Evolutionary conservation across 495 filamentous ascomycete species (phyloP).

Genomic region (Penicillium cosmopolitanum): DNA sequence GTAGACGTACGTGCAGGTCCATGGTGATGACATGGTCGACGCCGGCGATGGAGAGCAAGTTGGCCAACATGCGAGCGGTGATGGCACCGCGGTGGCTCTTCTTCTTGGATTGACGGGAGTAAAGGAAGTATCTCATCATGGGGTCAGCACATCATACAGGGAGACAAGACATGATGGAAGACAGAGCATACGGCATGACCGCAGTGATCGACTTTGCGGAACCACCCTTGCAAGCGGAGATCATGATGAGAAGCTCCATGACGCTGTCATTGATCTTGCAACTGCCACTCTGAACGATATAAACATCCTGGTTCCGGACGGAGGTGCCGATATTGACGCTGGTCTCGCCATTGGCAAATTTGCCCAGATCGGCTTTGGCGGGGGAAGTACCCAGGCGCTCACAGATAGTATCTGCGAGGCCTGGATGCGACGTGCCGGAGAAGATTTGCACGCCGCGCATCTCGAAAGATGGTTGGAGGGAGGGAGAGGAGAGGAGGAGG

Average conservation of each 20-base stretch:
- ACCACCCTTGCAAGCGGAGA: constrained; percentile 95
- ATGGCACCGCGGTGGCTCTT: constrained; percentile 97
- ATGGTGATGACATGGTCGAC: constrained; percentile 98
- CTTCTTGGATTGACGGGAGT: constrained; percentile 98
- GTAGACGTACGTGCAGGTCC: constrained; percentile 75
- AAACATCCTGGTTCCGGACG: constrained; percentile 97
- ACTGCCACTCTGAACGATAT: constrained; percentile 97
- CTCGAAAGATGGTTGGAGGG: constrained; percentile 17
- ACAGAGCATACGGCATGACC: constrained; percentile 73
- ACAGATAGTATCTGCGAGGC: constrained; percentile 72
- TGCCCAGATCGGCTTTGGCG: constrained; percentile 66
- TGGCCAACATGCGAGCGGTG: constrained; percentile 95
- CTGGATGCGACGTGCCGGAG: constrained; percentile 69
- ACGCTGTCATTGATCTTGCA: constrained; percentile 96
- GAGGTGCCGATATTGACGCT: constrained; percentile 92
- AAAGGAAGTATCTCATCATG: constrained; percentile 81
- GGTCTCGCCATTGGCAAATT: constrained; percentile 92
- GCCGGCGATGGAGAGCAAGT: constrained; percentile 88
- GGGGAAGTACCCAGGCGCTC: constrained; percentile 67
- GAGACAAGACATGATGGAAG: constrained; percentile 34
- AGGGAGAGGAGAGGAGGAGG: constrained; percentile 17
- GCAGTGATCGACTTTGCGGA: constrained; percentile 97
- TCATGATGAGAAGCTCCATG: constrained; percentile 99
- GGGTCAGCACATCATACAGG: constrained; percentile 49
- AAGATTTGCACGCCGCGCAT: constrained; percentile 77